Evolutionary conservation across 371 early-diverging fungal genomes (phyloP), one percentile per base, ranked within the genome.

Genomic region (Zychaea mexicana): DNA sequence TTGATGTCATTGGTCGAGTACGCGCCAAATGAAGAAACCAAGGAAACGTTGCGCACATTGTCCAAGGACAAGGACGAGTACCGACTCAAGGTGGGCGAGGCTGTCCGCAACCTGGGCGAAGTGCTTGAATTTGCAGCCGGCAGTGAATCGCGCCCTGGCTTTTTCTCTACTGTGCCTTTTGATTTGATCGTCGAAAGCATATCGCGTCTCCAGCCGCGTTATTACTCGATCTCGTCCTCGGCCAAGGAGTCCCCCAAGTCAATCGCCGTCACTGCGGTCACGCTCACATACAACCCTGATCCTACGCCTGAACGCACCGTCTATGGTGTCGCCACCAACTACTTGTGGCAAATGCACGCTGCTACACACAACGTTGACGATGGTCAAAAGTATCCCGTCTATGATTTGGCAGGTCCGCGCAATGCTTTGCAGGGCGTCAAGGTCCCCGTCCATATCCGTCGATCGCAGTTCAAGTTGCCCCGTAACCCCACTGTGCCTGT

Each of bases 161-260:
- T 64, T 7, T 80, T 85, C 63, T 64, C 69, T 15, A 64, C 67
- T 15, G 83, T 93, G 58, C 92, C 93, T 0, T 83, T 92, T 61
- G 91, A 88, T 61, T 73, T 91, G 36, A 74, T 96, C 53, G 78
- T 92, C 21, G 97, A 96, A 70, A 80, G 88, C 26, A 79, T 96
- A 6, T 86, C 94, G 28, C 90, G 94, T 53, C 83, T 95, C 39
- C 89, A 91, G 65, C 91, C 96, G 46, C 92, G 99, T 17, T 95
- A 94, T 80, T 98, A 98, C 74, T 95, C 95, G 46, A 98, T 98
- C 61, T 94, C 94, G n/a, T 94, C 94, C 27, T 93, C 94, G 13
- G 78, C 93, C 56, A 85, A 84, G 58, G 88, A 88, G 47, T 72
- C 79, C 56, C 95, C 96, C 24, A 85, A 86, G 47, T 72, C 67